Conservation (phyloP, 495 filamentous ascomycete genomes). For the Hypoxylon subgilvum region DNA sequence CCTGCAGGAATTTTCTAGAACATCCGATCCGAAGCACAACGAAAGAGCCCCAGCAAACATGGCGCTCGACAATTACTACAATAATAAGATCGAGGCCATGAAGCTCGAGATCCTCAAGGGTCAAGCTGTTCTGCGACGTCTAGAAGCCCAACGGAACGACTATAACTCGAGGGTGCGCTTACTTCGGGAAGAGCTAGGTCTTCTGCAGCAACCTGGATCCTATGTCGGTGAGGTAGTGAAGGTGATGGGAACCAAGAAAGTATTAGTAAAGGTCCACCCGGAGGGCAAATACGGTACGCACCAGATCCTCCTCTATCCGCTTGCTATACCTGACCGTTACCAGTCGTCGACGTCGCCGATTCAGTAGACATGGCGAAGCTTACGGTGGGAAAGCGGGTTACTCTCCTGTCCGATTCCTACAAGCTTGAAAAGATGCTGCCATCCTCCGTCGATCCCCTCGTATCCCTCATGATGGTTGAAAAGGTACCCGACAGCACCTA, state of each 20-base stretch:
- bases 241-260: constrained; percentile 99
- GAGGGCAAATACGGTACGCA: constrained; percentile 98
- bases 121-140: constrained; percentile 88
- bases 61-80: constrained; percentile 98
- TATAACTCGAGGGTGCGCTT: constrained; percentile 98
- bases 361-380: constrained; percentile 93
- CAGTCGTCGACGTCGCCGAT: constrained; percentile 97
- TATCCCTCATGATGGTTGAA: constrained; percentile 99
- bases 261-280: constrained; percentile 97
- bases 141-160: constrained; percentile 98
- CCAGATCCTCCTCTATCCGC: background rate
- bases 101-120: constrained; percentile 99
- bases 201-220: constrained; percentile 95
- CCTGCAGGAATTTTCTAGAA: background rate
- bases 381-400: constrained; percentile 96
- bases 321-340: constrained; percentile 18
- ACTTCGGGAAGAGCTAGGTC: constrained; percentile 91
- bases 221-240: constrained; percentile 99
- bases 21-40: background rate
- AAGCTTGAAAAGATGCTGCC: constrained; percentile 98
- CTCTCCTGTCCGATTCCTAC: constrained; percentile 92
- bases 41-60: constrained; percentile 62
- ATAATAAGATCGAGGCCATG: constrained; percentile 99
- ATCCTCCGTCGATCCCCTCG: constrained; percentile 94
- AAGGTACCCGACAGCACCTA: constrained; percentile 99